Evolutionary conservation across 2,329 filamentous ascomycete genomes (phyloP), one percentile per base, ranked within the genome.

Genomic region (Teratosphaeria nubilosa): DNA sequence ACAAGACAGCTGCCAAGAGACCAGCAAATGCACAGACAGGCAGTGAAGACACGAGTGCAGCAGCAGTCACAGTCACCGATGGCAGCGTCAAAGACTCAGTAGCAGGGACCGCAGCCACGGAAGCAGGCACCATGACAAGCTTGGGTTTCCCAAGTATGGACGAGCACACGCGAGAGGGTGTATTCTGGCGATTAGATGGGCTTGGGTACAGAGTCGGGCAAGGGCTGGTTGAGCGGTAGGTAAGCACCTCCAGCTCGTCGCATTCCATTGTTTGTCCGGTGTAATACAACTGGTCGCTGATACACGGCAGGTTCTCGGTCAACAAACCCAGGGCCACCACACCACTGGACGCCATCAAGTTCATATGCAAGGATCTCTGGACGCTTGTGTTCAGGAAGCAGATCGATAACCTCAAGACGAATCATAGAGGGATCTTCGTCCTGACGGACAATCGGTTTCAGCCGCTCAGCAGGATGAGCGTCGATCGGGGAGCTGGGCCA

Each of bases 291-390:
- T 16, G 16, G n/a, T 22, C 13, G 16, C 56, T 30, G 22, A 37
- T 53, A 32, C 20, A 20, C 13, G 25, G 24, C 65, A 91, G 88
- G 56, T 91, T 94, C 77, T 90, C 88, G 10, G 81, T 83, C 69
- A 88, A 95, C 72, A 82, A 90, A 55, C 90, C 92, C 48, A 88
- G 91, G 54, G 95, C 96, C 71, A 89, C 87, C 61, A 91, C 96
- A 67, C 91, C 91, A 3, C 83, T 99, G 50, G 94, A 97, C 70
- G 88, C 91, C 54, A 99, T 99, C 72, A 99, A 99, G 73, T 97
- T 99, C 70, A 80, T 99, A 54, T 99, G 94, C 82, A 99, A 99
- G 78, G 94, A 99, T 73, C 80, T 99, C 51, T 99, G 94, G 94
- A 91, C 85, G 34, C 80, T 97, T 22, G 83, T 96, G 16, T 99